Base-by-base conservation (phyloP, 139 green algal species). In the Picochlorum sp. region DNA sequence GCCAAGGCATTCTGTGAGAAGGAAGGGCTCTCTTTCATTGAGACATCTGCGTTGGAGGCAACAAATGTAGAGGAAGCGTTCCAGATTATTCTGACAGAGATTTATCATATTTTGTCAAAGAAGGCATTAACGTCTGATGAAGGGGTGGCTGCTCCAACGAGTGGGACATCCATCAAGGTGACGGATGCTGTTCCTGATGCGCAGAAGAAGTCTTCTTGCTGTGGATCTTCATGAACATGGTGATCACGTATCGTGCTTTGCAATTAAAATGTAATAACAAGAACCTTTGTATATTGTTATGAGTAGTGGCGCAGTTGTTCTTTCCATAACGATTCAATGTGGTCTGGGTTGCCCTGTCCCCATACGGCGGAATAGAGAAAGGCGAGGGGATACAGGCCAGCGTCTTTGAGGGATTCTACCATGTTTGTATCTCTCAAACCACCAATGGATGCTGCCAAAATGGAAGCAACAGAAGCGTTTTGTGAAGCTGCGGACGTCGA, bases 1-100 rank as follows among this genome's bases (percentile, higher is more conserved):
- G 89, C 94, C 4, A 82, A 85, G 74, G 72, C 72, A 0, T 95
- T 92, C 70, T 95, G 89, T 59, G 88, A 97, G 65, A 87, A 86
- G 50, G 92, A 98, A 70, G 83, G 84, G 4, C 80, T 97, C 4
- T 96, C 87, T 2, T 97, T 99, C 80, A 98, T 98, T 62, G 94
- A 99, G 77, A 98, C 94, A 3, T 95, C 85, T n/a, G 94, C 94
- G 13, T 76, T 98, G 66, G 92, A 98, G 71, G 84, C 85, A 2
- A 97, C 92, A 20, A 99, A 99, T 67, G 94, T 99, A 30, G 94
- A 99, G 75, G 78, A 88, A 47, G 91, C 94, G 1, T 98, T 99
- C 79, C 86, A 98, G 70, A 82, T 87, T 38, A 97, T 97, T 68
- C 74, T 99, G 13, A 95, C 86, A 31, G 89, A 97, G 68, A 98